These are phyloP conservation scores for Acanthamoeba rhysodes DNA, from an alignment of 208 protist genomes.

Conservation along the genomic window DNA sequence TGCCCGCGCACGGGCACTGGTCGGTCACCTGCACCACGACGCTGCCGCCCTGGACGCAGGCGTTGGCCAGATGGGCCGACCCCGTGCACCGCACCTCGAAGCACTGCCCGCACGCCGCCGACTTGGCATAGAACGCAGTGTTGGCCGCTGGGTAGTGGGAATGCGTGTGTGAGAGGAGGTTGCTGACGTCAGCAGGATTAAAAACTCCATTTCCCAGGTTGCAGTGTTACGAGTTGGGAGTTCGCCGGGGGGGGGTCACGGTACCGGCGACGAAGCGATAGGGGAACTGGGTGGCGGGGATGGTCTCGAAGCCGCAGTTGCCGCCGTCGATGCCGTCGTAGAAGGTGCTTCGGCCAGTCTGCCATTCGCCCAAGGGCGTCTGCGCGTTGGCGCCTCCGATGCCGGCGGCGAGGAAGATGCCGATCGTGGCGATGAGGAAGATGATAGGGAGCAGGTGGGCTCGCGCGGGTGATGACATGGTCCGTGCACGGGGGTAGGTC, in stretches of 20 bases:
- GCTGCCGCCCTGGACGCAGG: constrained; percentile 7
- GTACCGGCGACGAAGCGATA: constrained; percentile 11
- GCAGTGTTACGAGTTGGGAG: not conserved
- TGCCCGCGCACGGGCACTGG: constrained; percentile 55
- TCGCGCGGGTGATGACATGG: not conserved
- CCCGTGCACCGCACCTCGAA: constrained; percentile 56
- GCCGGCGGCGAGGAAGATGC: not conserved
- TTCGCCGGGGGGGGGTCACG: not conserved
- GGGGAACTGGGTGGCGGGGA: constrained; percentile 6
- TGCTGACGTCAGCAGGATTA: not conserved
- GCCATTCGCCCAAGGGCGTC: constrained; percentile 3
- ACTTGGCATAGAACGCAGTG: constrained; percentile 21
- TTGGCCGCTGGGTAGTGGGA: not conserved
- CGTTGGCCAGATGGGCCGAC: constrained; percentile 10
- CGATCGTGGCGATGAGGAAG: not conserved
- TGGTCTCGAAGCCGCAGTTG: constrained; percentile 62
- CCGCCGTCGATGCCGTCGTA: constrained; percentile 58
- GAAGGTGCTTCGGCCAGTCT: constrained; percentile 24
- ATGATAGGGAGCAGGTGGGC: not conserved
- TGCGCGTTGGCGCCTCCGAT: not conserved
- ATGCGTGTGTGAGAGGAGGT: too few relatives aligned
- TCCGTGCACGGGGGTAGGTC: too few relatives aligned
- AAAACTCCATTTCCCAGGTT: not conserved
- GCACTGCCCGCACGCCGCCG: constrained; percentile 35
- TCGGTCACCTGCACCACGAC: constrained; percentile 24